Percentiles rank a stretch among this genome's conserved stretches.
Evolutionary conservation across 2,329 filamentous ascomycete species (phyloP).

Genomic region (Monosporascus ibericus): DNA sequence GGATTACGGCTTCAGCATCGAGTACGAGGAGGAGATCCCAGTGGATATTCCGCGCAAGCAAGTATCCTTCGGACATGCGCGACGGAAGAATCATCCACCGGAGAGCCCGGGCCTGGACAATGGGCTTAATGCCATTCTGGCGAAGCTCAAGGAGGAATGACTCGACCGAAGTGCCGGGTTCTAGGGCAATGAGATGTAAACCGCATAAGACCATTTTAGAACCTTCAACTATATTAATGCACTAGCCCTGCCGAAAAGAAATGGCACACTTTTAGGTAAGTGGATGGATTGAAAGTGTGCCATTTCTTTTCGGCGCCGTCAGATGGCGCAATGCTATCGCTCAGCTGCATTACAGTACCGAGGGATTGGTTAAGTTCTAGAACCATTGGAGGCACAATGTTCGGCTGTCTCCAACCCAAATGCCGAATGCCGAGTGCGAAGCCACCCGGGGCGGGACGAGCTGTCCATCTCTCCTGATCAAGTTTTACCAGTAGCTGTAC

Average conservation of each 20-base stretch:
- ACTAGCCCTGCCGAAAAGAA: too few relatives aligned
- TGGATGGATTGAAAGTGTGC: too few relatives aligned
- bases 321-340: not conserved
- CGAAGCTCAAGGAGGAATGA: conserved; percentile 16
- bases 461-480: too few relatives aligned
- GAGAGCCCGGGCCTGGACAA: conserved; percentile 15
- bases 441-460: too few relatives aligned
- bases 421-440: too few relatives aligned
- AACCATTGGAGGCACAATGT: too few relatives aligned
- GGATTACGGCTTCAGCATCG: not conserved
- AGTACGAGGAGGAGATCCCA: conserved; percentile 19
- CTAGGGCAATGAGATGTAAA: conserved; percentile 17
- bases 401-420: too few relatives aligned
- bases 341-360: too few relatives aligned
- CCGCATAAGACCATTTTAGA: conserved; percentile 18
- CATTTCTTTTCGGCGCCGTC: too few relatives aligned
- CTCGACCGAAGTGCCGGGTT: conserved; percentile 5
- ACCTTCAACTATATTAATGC: not conserved
- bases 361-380: too few relatives aligned
- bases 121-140: conserved; percentile 10
- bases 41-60: conserved; percentile 16
- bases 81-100: conserved; percentile 21
- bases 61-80: conserved; percentile 11
- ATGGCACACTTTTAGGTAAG: too few relatives aligned
- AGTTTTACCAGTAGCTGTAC: too few relatives aligned